Evolutionary conservation across 2,329 filamentous ascomycete species (phyloP), one percentile per base, ranked within the genome.

Genomic region (Penicillium concentricum): DNA sequence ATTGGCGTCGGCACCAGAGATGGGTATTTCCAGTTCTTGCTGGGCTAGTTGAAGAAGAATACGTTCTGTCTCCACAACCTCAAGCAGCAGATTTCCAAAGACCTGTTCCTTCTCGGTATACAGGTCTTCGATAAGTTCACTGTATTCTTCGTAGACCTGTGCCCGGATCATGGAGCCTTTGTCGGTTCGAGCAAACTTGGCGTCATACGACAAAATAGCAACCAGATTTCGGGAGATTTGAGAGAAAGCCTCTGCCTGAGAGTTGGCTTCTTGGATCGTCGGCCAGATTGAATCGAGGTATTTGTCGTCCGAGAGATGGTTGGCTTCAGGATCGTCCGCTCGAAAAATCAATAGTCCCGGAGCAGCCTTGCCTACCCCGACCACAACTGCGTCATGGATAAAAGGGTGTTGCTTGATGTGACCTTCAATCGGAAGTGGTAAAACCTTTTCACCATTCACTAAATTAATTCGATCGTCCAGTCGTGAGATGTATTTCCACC

Each of bases 151-250:
- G 63, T 83, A 82, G 7, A 81, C 77, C 8, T 78, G 76, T 6
- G 76, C 74, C 4, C 82, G 76, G 30, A 84, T 84, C 54, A 82
- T 74, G 0, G 77, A 82, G 1, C 79, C 79, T 62, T 85, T 84
- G 52, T 84, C 82, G 0, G 82, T 84, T 2, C 71, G 68, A 0
- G 82, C 80, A 45, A 78, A 83, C 0, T 72, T 62, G 0, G 69
- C 62, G 16, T 73, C 72, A 7, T 56, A 57, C 2, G 72, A 67
- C 3, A 79, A 52, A 2, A 73, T 60, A 8, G 65, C 62, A 22
- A 79, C 65, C 68, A 78, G 74, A 22, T 78, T 77, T n/a, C 68
- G 68, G 1, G 76, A 69, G 16, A 80, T 74, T 39, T 76, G 77
- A 0, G 76, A 75, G 56, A 78, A 78, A n/a, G 70, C 69, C 42